phyloP scores from a whole-genome alignment of 352 stramenopile species.

The Hyaloperonospora arabidopsidis region DNA sequence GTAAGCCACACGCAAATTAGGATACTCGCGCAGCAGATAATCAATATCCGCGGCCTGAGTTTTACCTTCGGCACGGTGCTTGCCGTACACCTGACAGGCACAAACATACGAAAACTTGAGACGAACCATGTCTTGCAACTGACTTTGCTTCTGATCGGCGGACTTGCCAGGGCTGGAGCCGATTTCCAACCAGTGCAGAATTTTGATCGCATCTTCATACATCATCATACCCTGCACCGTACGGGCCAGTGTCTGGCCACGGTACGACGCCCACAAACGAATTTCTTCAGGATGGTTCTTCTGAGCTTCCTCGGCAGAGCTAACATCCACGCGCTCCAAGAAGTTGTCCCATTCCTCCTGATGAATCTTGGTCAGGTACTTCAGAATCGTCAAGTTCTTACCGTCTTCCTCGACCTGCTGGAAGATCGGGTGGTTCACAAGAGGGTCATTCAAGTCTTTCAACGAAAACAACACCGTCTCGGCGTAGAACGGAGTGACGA shows the following conservation, averaged over 20 bases:
- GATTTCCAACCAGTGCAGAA: constrained; percentile 81
- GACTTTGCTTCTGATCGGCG: constrained; percentile 68
- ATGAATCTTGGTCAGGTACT: constrained; percentile 81
- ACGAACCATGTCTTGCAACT: constrained; percentile 78
- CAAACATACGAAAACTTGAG: constrained; percentile 85
- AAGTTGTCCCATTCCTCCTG: constrained; percentile 84
- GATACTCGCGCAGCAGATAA: constrained; percentile 70
- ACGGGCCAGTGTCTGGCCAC: constrained; percentile 67
- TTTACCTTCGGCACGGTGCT: constrained; percentile 59
- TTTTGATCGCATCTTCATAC: constrained; percentile 84
- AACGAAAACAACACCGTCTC: constrained; percentile 77
- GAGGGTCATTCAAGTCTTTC: constrained; percentile 68
- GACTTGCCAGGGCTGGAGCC: constrained; percentile 54
- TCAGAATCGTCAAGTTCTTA: constrained; percentile 80
- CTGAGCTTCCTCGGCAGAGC: constrained; percentile 58
- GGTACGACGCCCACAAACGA: constrained; percentile 74
- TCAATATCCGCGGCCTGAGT: constrained; percentile 75
- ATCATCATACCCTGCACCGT: constrained; percentile 84
- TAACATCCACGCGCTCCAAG: constrained; percentile 73
- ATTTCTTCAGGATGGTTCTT: constrained; percentile 67
- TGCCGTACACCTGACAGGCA: constrained; percentile 78
- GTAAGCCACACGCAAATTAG: constrained; percentile 80
- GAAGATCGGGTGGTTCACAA: constrained; percentile 83
- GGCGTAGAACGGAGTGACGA: constrained; percentile 80
- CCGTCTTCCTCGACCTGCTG: constrained; percentile 75